Evolutionary conservation across 1,139 yeast genomes (phyloP), one percentile per base, ranked within the genome.

Genomic region (Hansenula lynferdii): DNA sequence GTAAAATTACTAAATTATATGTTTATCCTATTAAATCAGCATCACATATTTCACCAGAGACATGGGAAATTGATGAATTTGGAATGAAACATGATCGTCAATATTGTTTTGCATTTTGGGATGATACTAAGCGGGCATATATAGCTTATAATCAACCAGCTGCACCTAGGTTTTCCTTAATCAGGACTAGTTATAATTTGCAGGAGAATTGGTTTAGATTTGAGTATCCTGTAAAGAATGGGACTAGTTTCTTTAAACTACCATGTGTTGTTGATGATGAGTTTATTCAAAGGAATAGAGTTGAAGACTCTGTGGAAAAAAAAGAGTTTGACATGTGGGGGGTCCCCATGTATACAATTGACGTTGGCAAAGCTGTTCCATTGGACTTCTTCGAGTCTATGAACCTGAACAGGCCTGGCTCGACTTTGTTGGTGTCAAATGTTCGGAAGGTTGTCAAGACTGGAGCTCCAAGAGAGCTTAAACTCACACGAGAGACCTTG

Each of bases 71-170:
- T 20, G 63, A 59, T 41, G 56, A 54, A 35, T 48, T 54, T 43
- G 75, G 76, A 1, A 56, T 70, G 41, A 61, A 59, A 48, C 51
- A 65, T 38, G 76, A 70, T 45, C 55, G 76, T 16, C 60, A 61
- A 43, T 69, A 56, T 44, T 61, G 65, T 62, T 46, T 69, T 23
- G 65, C 64, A 1, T 41, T 17, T 8, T 54, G 47, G 41, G 50
- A 55, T 31, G 55, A 56, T 3, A 52, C 57, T 24, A 36, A 38
- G n/a, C 41, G 46, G 8, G 31, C 36, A 5, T 65, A 59, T 45
- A 48, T 50, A 22, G 53, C 64, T 5, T 31, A 67, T 16, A 62
- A 70, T 0, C 60, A 63, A 46, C 56, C 69, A 32, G 58, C 59
- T 18, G 47, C 51, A 6, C 64, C 71, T 2, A 47, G 56, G 33